Evolutionary conservation across 2,329 filamentous ascomycete genomes (phyloP).

Genomic region (Sordariomycetes sp.): DNA sequence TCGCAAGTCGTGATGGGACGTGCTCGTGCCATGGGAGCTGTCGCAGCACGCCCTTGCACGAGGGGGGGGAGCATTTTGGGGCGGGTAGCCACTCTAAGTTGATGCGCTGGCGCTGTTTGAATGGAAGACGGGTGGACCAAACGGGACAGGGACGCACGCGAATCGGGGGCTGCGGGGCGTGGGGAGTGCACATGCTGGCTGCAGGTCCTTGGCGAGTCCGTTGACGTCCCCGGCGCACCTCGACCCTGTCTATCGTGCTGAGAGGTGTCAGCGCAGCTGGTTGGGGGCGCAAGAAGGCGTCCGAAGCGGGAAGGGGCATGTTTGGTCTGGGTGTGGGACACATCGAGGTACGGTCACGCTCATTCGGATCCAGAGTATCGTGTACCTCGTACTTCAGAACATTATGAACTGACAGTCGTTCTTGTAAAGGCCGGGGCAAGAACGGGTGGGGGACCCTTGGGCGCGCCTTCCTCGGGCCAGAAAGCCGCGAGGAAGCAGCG

Average conservation of each 20-base stretch:
- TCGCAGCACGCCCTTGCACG: neutral
- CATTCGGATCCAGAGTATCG: no score
- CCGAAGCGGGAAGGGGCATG: no score
- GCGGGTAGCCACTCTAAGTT: neutral
- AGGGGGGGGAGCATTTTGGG: neutral
- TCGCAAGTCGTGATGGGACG: neutral
- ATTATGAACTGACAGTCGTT: no score
- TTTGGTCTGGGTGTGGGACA: no score
- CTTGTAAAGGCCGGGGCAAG: no score
- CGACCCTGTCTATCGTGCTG: neutral
- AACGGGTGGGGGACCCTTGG: no score
- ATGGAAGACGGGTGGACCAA: neutral
- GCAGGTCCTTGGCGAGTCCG: neutral
- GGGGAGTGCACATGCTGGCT: neutral
- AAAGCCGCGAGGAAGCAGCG: no score
- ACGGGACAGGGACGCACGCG: neutral
- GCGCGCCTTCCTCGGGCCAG: no score
- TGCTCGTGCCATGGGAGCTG: neutral
- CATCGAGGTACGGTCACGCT: no score
- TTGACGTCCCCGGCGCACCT: neutral
- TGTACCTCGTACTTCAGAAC: no score
- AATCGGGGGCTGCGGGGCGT: neutral
- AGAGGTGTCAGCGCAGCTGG: no score
- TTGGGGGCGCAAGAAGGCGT: no score
- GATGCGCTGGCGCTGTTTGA: conserved; percentile 2